Conservation (phyloP, 305 asterid genomes). For the Fraxinus nigra region DNA sequence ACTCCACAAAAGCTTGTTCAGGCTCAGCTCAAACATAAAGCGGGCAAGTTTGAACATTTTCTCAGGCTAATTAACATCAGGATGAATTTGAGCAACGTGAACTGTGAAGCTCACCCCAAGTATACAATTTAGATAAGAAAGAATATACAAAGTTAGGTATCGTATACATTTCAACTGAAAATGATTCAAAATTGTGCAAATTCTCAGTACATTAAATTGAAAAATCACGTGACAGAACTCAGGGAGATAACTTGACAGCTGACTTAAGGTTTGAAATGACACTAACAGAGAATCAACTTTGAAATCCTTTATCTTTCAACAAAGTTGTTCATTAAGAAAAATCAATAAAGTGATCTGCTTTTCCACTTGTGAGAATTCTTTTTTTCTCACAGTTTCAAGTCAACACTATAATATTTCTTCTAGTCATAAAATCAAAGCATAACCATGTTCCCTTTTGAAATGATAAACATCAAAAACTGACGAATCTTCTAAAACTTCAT, state of each 20-base stretch:
- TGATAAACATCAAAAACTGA: neutral
- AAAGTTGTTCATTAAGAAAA: neutral
- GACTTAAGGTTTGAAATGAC: neutral
- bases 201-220: neutral
- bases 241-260: neutral
- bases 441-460: neutral
- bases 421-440: neutral
- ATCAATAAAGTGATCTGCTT: neutral
- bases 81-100: neutral
- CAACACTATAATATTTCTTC: neutral
- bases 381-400: neutral
- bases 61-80: neutral
- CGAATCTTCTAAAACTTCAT: neutral
- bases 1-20: neutral
- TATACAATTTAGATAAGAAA: neutral
- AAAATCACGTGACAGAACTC: neutral
- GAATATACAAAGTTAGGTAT: neutral
- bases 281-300: neutral
- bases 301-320: neutral
- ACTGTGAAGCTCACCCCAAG: neutral
- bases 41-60: neutral
- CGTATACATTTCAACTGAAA: neutral
- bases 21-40: neutral
- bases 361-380: neutral
- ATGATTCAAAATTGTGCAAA: neutral